Base-by-base conservation (phyloP, 2,329 filamentous ascomycete genomes). In the Helminthosporium solani region DNA sequence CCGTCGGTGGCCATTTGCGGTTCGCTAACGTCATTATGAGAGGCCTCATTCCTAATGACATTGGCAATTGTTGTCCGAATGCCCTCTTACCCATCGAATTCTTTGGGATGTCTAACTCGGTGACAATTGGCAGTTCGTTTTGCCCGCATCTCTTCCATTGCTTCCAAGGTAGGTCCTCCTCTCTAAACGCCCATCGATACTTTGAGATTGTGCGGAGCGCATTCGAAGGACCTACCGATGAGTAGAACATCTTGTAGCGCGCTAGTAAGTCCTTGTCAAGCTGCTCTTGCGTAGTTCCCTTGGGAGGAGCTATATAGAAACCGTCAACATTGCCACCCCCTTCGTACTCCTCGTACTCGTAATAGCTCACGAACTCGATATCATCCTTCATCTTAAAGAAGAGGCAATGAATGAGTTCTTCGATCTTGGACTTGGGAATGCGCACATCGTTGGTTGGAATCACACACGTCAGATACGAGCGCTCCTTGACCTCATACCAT, bases 401-500 rank as follows among this genome's bases (percentile, higher is more conserved):
- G 20, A 38, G 35, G 9, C 7, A 11, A 7, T 12, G 3, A 18
- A 40, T 12, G n/a, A 42, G 30, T 8, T 25, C 12, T 14, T 34
- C 33, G 20, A 42, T 20, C 7, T 27, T 35, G 16, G 11, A 14
- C 11, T 33, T 27, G 3, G 14, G 11, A 20, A 42, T 34, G 8
- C 20, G 7, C 3, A 16, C 15, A 16, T 35, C 16, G 9, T 35
- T 27, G 20, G 40, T 42, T 4, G 40, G 40, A 5, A 42, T 7
- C 12, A 34, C 40, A 14, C 31, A 42, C 19, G 15, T 31, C 18
- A 42, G 19, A 14, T 35, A 35, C 14, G 40, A 15, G 12, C 40
- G 30, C n/a, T 42, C 40, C n/a, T 42, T 42, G 2, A 34, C n/a
- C n/a, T 42, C 40, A 21, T 33, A 42, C 30, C 31, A 35, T 18